Evolutionary conservation across 768 basidiomycete species (phyloP).

Genomic region (Hygrocybe coccinea): DNA sequence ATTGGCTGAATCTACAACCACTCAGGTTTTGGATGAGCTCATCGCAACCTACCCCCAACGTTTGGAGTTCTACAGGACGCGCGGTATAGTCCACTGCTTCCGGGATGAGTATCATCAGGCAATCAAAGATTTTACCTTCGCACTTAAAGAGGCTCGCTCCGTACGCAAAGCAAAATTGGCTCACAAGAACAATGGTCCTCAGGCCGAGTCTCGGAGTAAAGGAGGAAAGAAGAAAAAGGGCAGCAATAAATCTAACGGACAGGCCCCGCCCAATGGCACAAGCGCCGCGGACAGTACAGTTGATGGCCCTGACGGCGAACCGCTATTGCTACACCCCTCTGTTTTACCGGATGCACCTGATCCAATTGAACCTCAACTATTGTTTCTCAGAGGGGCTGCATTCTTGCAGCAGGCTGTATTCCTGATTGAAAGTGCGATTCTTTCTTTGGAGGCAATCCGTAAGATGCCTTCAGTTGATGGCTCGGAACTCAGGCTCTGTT

Average conservation of each 20-base stretch:
- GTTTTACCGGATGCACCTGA: slow-evolving; percentile 75
- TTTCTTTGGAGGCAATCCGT: slow-evolving; percentile 64
- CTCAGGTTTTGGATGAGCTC: slow-evolving; percentile 72
- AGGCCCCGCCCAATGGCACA: slow-evolving; percentile 66
- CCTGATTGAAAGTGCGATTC: slow-evolving; percentile 67
- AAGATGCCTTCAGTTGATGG: slow-evolving; percentile 60
- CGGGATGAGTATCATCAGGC: slow-evolving; percentile 75
- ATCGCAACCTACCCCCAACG: slow-evolving; percentile 69
- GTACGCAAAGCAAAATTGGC: slow-evolving; percentile 58
- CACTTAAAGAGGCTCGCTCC: slow-evolving; percentile 71
- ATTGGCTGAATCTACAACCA: slow-evolving; percentile 78
- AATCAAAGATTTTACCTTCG: slow-evolving; percentile 75
- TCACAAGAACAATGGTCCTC: slow-evolving; percentile 38
- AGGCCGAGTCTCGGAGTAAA: slow-evolving; percentile 31
- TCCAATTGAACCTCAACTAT: slow-evolving; percentile 77
- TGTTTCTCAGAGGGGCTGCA: slow-evolving; percentile 80
- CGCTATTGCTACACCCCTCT: slow-evolving; percentile 61
- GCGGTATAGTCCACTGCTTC: slow-evolving; percentile 88
- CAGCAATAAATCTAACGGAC: slow-evolving; percentile 48
- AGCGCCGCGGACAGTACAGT: slow-evolving; percentile 42
- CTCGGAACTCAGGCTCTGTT: slow-evolving; percentile 71
- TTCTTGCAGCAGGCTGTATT: slow-evolving; percentile 75
- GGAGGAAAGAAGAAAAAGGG: slow-evolving; percentile 51
- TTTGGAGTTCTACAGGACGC: slow-evolving; percentile 80
- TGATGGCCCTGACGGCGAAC: slow-evolving; percentile 52